A percentile compares a stretch with the other conserved stretches of the same genome.
phyloP scores from a whole-genome alignment of 2,329 filamentous ascomycete species.

The Grosmannia penicillata region DNA sequence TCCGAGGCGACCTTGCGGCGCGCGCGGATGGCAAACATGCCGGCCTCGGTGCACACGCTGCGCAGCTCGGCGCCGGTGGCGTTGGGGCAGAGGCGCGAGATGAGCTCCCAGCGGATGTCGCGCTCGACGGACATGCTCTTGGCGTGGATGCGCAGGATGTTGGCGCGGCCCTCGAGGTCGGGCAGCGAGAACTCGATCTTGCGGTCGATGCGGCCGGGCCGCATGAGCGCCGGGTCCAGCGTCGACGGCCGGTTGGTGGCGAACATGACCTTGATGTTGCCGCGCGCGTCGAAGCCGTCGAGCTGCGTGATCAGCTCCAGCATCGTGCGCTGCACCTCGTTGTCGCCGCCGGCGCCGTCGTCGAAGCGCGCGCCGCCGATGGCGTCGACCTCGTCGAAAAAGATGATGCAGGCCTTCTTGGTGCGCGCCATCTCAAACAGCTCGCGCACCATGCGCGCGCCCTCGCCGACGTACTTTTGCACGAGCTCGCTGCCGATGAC shows the following conservation, averaged over 20 bases:
- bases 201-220: slow-evolving; percentile 92
- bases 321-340: slow-evolving; percentile 97
- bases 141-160: slow-evolving; percentile 94
- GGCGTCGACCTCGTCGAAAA: slow-evolving; percentile 98
- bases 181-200: slow-evolving; percentile 98
- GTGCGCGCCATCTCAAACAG: slow-evolving; percentile 98
- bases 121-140: slow-evolving; percentile 99
- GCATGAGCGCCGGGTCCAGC: slow-evolving; percentile 86
- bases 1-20: slow-evolving; percentile 95
- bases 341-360: slow-evolving; percentile 89
- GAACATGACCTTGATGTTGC: slow-evolving; percentile 99
- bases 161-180: slow-evolving; percentile 91
- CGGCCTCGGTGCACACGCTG: slow-evolving; percentile 93
- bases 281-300: slow-evolving; percentile 95
- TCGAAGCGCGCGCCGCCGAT: slow-evolving; percentile 99
- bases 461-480: slow-evolving; percentile 97
- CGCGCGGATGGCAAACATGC: slow-evolving; percentile 94
- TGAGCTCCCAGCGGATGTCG: slow-evolving; percentile 97
- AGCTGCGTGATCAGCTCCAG: slow-evolving; percentile 95
- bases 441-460: slow-evolving; percentile 95
- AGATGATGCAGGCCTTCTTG: slow-evolving; percentile 99
- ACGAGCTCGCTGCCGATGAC: slow-evolving; percentile 97
- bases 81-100: slow-evolving; percentile 92
- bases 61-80: slow-evolving; percentile 90
- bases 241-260: slow-evolving; percentile 99